phyloP scores from a whole-genome alignment of 2,329 filamentous ascomycete genomes.

The Simplicillium aogashimaense region DNA sequence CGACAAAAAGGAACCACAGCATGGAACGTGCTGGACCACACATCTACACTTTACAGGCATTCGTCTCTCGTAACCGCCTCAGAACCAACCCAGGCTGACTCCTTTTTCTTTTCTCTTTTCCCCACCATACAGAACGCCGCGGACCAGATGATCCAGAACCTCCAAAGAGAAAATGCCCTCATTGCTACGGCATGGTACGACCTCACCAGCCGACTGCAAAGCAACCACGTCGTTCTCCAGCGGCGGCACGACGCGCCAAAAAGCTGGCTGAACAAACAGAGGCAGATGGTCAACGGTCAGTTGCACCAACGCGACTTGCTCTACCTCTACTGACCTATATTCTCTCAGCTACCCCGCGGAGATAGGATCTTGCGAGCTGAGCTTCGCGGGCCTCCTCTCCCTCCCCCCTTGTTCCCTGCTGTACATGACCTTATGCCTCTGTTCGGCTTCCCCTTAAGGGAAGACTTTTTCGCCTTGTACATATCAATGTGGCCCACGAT shows the following conservation, averaged over 20 bases:
- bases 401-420: not conserved
- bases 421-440: too few species aligned
- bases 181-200: slow-evolving; percentile 84
- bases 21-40: too few species aligned
- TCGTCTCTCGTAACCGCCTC: too few species aligned
- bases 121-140: slow-evolving; percentile 29
- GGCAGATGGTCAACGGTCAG: slow-evolving; percentile 57
- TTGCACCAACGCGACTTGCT: slow-evolving; percentile 31
- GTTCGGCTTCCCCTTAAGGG: too few species aligned
- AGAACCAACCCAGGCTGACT: too few species aligned
- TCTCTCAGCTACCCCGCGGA: slow-evolving; percentile 33
- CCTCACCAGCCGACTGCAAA: slow-evolving; percentile 66
- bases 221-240: slow-evolving; percentile 72
- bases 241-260: slow-evolving; percentile 63
- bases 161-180: slow-evolving; percentile 68
- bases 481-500: too few species aligned
- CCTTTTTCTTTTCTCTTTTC: too few species aligned
- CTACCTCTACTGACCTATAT: slow-evolving; percentile 30
- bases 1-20: not conserved
- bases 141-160: slow-evolving; percentile 52
- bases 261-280: slow-evolving; percentile 80
- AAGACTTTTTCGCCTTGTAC: too few species aligned
- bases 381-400: not conserved
- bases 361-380: slow-evolving; percentile 29
- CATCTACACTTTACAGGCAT: too few species aligned